phyloP scores from a whole-genome alignment of 2,329 filamentous ascomycete species.

The Neocatenulostroma microsporum region DNA sequence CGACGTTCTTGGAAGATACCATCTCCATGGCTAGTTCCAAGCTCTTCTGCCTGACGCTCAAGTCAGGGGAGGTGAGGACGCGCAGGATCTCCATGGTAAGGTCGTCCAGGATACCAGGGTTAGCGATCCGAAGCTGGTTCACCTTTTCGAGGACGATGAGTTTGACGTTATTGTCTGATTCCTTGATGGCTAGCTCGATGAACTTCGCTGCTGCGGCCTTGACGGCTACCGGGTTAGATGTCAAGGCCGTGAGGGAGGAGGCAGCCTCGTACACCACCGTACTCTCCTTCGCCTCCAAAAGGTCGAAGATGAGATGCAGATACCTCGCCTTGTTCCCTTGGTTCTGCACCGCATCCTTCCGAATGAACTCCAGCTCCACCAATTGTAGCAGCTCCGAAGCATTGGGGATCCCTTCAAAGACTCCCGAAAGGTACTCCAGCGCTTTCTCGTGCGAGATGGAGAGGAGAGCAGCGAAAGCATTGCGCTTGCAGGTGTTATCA shows the following conservation, averaged over 20 bases:
- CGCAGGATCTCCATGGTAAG: slow-evolving; percentile 94
- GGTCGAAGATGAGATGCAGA: slow-evolving; percentile 87
- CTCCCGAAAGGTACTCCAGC: slow-evolving; percentile 73
- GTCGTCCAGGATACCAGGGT: slow-evolving; percentile 86
- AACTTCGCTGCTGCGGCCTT: slow-evolving; percentile 95
- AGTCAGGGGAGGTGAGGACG: slow-evolving; percentile 88
- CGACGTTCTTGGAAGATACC: slow-evolving; percentile 98
- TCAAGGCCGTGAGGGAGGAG: slow-evolving; percentile 86
- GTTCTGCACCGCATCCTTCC: slow-evolving; percentile 94
- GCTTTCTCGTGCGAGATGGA: slow-evolving; percentile 92
- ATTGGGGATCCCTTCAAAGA: slow-evolving; percentile 90
- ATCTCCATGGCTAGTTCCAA: slow-evolving; percentile 87
- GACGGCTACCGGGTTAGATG: slow-evolving; percentile 92
- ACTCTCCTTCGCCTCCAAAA: slow-evolving; percentile 84
- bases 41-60: slow-evolving; percentile 90
- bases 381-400: slow-evolving; percentile 90
- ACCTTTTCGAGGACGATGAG: slow-evolving; percentile 95
- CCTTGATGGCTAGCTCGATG: slow-evolving; percentile 94
- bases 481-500: slow-evolving; percentile 94
- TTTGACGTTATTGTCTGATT: slow-evolving; percentile 98
- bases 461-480: slow-evolving; percentile 86
- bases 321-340: slow-evolving; percentile 93
- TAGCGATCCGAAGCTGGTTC: slow-evolving; percentile 75
- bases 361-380: slow-evolving; percentile 92
- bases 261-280: slow-evolving; percentile 98